These are phyloP conservation scores for Moesziomyces aphidis DNA, from an alignment of 1,284 basidiomycete genomes.

Conservation along the genomic window DNA sequence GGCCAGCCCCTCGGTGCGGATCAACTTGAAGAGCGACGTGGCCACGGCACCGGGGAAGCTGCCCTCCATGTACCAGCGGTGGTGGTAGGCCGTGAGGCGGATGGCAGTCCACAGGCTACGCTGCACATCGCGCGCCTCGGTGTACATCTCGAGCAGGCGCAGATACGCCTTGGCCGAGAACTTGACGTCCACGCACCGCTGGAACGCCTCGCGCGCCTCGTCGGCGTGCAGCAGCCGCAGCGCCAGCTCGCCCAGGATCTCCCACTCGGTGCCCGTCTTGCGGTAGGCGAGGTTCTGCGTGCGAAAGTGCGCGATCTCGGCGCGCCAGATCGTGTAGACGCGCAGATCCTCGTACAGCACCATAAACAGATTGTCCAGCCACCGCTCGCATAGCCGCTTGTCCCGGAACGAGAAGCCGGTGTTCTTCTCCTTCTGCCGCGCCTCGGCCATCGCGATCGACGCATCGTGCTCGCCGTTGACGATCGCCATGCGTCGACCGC, in stretches of 20 bases:
- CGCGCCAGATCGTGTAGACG: constrained; percentile 99
- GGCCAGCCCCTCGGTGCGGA: constrained; percentile 90
- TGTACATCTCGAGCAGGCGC: constrained; percentile 92
- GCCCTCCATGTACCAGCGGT: constrained; percentile 71
- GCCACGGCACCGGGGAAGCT: constrained; percentile 90
- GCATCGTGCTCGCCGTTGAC: constrained; percentile 52
- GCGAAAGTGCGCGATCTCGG: constrained; percentile 98
- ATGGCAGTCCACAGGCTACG: constrained; percentile 90
- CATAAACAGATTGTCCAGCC: constrained; percentile 99
- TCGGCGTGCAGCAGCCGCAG: constrained; percentile 93
- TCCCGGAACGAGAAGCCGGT: constrained; percentile 90
- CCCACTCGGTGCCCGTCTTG: constrained; percentile 97
- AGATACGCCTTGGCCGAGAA: constrained; percentile 93
- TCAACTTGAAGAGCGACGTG: constrained; percentile 89
- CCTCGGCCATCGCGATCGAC: constrained; percentile 43
- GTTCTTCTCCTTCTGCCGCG: constrained; percentile 38
- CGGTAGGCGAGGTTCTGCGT: constrained; percentile 95
- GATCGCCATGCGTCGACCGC: constrained; percentile 9
- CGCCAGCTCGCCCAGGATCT: constrained; percentile 95
- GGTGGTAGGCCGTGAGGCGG: constrained; percentile 90
- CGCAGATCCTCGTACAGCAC: constrained; percentile 97
- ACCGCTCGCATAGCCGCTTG: constrained; percentile 95
- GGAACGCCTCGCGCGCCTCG: constrained; percentile 96
- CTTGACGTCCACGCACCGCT: constrained; percentile 87
- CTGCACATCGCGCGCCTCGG: constrained; percentile 91